Base-by-base conservation (phyloP, 495 filamentous ascomycete genomes). In the Trypethelium eluteriae region DNA sequence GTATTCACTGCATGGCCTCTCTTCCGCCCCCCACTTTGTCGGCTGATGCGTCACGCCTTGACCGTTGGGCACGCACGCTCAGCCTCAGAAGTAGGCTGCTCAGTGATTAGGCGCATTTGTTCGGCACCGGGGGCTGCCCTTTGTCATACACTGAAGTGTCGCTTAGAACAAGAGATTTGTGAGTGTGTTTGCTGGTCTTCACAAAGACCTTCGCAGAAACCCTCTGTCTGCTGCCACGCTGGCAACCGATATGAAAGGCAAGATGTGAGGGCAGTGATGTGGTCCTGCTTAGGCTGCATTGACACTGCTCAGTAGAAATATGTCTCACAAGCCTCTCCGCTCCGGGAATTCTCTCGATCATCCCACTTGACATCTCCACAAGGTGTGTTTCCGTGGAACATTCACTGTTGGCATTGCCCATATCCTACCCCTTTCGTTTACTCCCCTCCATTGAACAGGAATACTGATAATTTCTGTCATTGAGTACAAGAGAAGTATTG, bases 251-350 rank as follows among this genome's bases (percentile, higher is more conserved):
- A 59, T 41, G 39, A 63, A 36, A 59, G 53, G 53, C 32, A 59
- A 59, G 53, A 59, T 59, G 53, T 32, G 62, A 70, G 68, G 66
- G 72, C 70, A 70, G 66, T 71, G 70, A 69, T 72, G 64, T 64
- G 36, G 70, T n/a, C 38, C 53, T 39, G 35, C 32, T 59, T 14
- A 59, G 53, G 53, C 53, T 34, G 53, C 53, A 59, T 7, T 14
- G 32, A 36, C 32, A 3, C 62, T 34, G 61, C 35, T 63, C 61
- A 36, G 9, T 69, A 67, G 68, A 69, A 66, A 59, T 53, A 72
- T 71, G 71, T 68, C 70, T 68, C 46, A 67, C 44, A 57, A 64
- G 38, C 64, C 69, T 59, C 53, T 34, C 53, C 66, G 69, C 67
- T 70, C 53, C 65, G 44, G 68, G 62, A 67, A 61, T 32, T 46